Percentiles rank a stretch among this genome's conserved stretches.
Evolutionary conservation across 139 green algal genomes (phyloP).

Genomic region (Chlamydomonas applanata): DNA sequence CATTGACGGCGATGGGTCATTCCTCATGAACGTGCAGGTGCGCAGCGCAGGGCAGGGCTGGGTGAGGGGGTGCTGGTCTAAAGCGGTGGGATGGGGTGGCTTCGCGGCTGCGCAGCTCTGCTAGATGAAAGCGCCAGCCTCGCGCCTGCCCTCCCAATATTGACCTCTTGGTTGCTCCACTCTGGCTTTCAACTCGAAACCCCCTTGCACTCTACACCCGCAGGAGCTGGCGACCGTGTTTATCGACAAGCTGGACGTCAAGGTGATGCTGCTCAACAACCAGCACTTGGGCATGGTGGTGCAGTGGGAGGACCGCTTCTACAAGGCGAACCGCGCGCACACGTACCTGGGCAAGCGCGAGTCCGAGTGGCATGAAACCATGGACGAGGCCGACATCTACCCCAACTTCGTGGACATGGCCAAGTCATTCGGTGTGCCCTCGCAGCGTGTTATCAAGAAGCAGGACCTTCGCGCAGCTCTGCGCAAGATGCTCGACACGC

Average conservation of each 20-base stretch:
- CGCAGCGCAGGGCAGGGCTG: not conserved
- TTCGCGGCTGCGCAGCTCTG: too few species aligned
- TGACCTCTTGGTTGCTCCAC: too few species aligned
- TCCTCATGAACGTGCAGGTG: constrained; percentile 95
- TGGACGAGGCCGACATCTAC: constrained; percentile 91
- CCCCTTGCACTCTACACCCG: not conserved
- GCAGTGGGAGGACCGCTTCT: constrained; percentile 99
- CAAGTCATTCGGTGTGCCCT: constrained; percentile 67
- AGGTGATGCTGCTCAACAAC: constrained; percentile 99
- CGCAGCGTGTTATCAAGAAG: constrained; percentile 70
- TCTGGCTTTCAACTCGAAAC: too few species aligned
- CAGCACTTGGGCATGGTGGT: constrained; percentile 99
- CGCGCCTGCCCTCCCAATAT: too few species aligned
- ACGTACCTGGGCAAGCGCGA: constrained; percentile 93
- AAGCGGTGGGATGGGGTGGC: not conserved
- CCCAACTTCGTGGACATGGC: constrained; percentile 95
- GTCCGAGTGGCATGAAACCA: constrained; percentile 59
- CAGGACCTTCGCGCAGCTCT: constrained; percentile 67
- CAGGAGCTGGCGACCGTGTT: constrained; percentile 92
- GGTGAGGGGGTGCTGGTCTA: not conserved
- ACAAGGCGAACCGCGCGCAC: constrained; percentile 98
- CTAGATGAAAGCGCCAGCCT: too few species aligned
- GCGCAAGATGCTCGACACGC: constrained; percentile 89
- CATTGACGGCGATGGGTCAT: constrained; percentile 97
- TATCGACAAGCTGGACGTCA: constrained; percentile 93